Base-by-base conservation (phyloP, 1,284 basidiomycete species). In the Sparassis latifolia region DNA sequence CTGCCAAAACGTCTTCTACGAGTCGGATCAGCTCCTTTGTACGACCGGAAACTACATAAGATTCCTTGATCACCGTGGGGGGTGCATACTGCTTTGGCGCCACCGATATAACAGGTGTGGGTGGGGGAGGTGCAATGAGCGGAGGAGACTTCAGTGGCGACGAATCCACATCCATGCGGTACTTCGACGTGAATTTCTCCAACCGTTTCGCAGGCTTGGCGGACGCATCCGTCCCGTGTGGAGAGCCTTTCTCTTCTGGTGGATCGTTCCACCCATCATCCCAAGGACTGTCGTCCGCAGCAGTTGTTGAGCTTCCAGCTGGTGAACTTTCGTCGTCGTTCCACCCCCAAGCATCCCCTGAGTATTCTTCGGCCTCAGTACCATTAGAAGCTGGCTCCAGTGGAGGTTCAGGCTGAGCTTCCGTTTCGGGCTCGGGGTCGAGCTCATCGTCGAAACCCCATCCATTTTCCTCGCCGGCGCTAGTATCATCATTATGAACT, bases 321-420 rank as follows among this genome's bases (percentile, higher is more conserved):
- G n/a, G 35, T n/a, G 49, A 62, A 9, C 52, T 62, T 4, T 62
- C 60, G n/a, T 81, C 78, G 44, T 72, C 69, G 32, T 82, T 77
- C 82, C 77, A 84, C 1, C 82, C 85, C 85, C 86, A 88, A 1
- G 81, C 77, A 58, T 83, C 78, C 27, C 65, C 70, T 10, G 75
- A 63, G 55, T 81, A 75, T 33, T 66, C 63, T 10, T 54, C 56
- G 20, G 20, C 55, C 20, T 20, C 20, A 20, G 20, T 20, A 20
- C 20, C 20, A 20, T 20, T 20, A 20, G 20, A 20, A 2, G 28
- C 43, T 44, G 43, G 27, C 6, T 33, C 38, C 12, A 29, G 31
- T 4, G 33, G 32, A 12, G 42, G 43, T 20, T 42, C 47, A n/a
- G 55, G 35, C 6, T 55, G 53, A 30, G 44, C 38, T 43, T 64